These are phyloP conservation scores for Sicyos edulis DNA, from an alignment of 306 rosid species.

Conservation along the genomic window DNA sequence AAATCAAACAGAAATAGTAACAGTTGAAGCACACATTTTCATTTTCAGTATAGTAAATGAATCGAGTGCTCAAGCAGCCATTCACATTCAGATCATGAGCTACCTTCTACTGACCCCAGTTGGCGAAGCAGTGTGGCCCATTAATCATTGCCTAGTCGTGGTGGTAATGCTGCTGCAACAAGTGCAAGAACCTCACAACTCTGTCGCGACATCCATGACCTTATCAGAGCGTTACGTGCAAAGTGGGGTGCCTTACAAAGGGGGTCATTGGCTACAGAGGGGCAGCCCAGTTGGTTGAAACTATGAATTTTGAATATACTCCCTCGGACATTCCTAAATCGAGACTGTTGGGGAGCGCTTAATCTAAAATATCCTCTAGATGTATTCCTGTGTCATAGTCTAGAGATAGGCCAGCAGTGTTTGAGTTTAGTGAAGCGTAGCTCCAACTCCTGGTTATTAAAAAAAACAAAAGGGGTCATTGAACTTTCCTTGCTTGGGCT, in stretches of 20 bases:
- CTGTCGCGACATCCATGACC: conserved; percentile 39
- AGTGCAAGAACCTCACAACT: conserved; percentile 40
- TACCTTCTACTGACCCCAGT: conserved; percentile 26
- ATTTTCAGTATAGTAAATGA: conserved; percentile 29
- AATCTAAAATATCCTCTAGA: too few species aligned
- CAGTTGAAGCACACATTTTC: conserved; percentile 19
- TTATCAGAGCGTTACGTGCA: conserved; percentile 42
- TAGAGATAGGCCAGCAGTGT: too few species aligned
- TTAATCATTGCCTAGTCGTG: conserved; percentile 14
- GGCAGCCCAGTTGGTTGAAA: too few species aligned
- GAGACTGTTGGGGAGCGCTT: too few species aligned
- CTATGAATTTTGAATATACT: too few species aligned
- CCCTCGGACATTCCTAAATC: too few species aligned
- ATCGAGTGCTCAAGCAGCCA: conserved; percentile 21
- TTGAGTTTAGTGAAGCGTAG: too few species aligned
- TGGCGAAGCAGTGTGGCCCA: conserved; percentile 25
- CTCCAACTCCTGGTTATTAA: too few species aligned
- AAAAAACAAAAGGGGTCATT: conserved; percentile 37
- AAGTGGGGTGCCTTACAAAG: conserved; percentile 60
- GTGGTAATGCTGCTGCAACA: conserved; percentile 8
- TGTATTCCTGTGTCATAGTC: too few species aligned
- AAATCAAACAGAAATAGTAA: conserved; percentile 10
- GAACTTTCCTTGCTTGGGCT: conserved; percentile 32
- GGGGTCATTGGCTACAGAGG: too few species aligned
- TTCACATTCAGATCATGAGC: conserved; percentile 18